Percentiles rank a stretch among this genome's conserved stretches.
These are phyloP conservation scores for Berberis vulgaris DNA, from an alignment of 164 flowering plant genomes.

Conservation along the genomic window DNA sequence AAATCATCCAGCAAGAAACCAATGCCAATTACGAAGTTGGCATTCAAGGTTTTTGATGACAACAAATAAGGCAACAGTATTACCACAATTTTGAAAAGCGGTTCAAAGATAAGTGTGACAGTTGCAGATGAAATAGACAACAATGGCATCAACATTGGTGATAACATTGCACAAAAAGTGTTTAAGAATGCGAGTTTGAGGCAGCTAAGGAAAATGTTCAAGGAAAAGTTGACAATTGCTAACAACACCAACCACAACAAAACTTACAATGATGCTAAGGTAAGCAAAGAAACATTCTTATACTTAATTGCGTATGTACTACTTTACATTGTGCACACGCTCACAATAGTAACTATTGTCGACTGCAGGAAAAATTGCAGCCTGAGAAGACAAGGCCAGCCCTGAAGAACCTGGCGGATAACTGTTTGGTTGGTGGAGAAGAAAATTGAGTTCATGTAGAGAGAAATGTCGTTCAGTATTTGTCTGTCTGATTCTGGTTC, in stretches of 20 bases:
- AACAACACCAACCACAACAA: background rate
- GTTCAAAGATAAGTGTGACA: too few species aligned
- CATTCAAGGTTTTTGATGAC: conserved; percentile 9
- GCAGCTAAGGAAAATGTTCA: conserved; percentile 15
- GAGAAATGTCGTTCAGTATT: background rate
- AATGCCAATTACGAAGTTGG: background rate
- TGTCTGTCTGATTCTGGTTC: too few species aligned
- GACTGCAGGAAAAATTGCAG: too few species aligned
- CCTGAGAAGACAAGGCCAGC: too few species aligned
- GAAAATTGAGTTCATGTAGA: conserved; percentile 1
- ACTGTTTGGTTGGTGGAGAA: conserved; percentile 11
- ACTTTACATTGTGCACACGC: too few species aligned
- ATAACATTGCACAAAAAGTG: background rate
- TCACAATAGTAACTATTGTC: too few species aligned
- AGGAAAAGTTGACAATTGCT: conserved; percentile 1
- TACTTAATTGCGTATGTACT: background rate
- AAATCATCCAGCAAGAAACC: too few species aligned
- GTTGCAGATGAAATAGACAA: conserved; percentile 8
- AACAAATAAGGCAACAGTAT: conserved; percentile 25
- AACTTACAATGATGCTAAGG: conserved; percentile 11
- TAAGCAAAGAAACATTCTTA: background rate
- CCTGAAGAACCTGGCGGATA: background rate
- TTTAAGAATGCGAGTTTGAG: conserved; percentile 21
- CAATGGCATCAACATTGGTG: background rate
- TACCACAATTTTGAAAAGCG: conserved; percentile 3